Base-by-base conservation (phyloP, 257 asterid genomes). In the Verbena officinalis region DNA sequence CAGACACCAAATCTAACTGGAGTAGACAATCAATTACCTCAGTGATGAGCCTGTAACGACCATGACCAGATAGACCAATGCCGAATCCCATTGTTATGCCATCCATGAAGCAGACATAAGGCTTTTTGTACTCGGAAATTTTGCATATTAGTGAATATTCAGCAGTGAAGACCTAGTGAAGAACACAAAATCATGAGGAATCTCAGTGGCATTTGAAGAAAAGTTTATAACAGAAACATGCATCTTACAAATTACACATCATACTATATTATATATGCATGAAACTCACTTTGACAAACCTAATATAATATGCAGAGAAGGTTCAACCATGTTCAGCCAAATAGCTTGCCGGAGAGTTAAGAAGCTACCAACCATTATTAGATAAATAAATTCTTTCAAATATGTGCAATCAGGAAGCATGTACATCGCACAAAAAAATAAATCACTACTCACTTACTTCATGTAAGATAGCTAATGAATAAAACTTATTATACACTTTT, bases 81-180 rank as follows among this genome's bases (percentile, higher is more conserved):
- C 98, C 98, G 75, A 92, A 92, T 42, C 98, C 98, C 98, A 92
- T 92, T 36, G 98, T 92, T 53, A 92, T 77, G 56, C 99, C 99
- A 81, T 93, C 99, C 97, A 93, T 93, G 80, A 89, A 85, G 79
- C 83, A 74, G 77, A 93, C 82, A 68, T 87, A 93, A 70, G 97
- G 98, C 89, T 93, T 93, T 78, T 81, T 90, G 81, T 90, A 89
- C 64, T 79, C 95, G 66, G 27, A 84, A 9, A 93, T 93, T 71
- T 93, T 93, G 86, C 98, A 93, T 68, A 93, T 90, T 30, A 90
- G 77, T 44, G 98, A 84, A 80, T 93, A 93, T 71, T 93, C 98
- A 16, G 98, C 96, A 55, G 94, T 68, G 65, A 90, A 93, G 56
- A 86, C 97, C 98, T 93, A 84, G 66, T 1, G 45, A 67, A 33